Percentiles rank a stretch among this genome's conserved stretches.
phyloP scores from a whole-genome alignment of 345 rosid species.

The Mangifera indica region DNA sequence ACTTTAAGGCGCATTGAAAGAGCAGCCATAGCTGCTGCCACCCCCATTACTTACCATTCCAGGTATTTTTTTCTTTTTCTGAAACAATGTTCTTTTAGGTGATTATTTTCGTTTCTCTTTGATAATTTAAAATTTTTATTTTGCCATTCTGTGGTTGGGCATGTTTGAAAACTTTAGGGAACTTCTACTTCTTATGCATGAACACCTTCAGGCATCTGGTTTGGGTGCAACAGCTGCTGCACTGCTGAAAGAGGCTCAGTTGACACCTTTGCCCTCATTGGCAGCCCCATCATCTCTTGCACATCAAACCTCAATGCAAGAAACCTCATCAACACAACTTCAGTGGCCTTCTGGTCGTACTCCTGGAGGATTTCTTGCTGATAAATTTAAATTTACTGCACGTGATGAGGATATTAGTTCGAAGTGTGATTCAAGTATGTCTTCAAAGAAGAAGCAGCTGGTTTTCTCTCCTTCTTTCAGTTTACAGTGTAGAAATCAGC shows the following conservation, averaged over 20 bases:
- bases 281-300: constrained; percentile 66
- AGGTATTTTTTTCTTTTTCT: constrained; percentile 34
- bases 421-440: constrained; percentile 45
- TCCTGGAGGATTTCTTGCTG: constrained; percentile 62
- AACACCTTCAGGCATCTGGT: constrained; percentile 95
- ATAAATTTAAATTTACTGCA: constrained; percentile 42
- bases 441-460: constrained; percentile 73
- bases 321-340: constrained; percentile 50
- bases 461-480: constrained; percentile 70
- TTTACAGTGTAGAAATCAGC: constrained; percentile 52
- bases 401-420: constrained; percentile 44
- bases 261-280: constrained; percentile 72
- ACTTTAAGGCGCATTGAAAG: constrained; percentile 95
- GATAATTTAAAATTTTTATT: neutral
- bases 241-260: constrained; percentile 85
- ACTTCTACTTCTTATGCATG: constrained; percentile 88
- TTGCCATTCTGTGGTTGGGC: constrained; percentile 13
- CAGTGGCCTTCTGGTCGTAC: constrained; percentile 91
- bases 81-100: neutral
- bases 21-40: constrained; percentile 98
- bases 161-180: constrained; percentile 52
- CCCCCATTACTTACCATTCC: constrained; percentile 90
- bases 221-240: constrained; percentile 60
- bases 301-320: constrained; percentile 55
- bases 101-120: neutral